Evolutionary conservation across 208 protist species (phyloP), one percentile per base, ranked within the genome.

Genomic region (Trypanosoma cruzi): DNA sequence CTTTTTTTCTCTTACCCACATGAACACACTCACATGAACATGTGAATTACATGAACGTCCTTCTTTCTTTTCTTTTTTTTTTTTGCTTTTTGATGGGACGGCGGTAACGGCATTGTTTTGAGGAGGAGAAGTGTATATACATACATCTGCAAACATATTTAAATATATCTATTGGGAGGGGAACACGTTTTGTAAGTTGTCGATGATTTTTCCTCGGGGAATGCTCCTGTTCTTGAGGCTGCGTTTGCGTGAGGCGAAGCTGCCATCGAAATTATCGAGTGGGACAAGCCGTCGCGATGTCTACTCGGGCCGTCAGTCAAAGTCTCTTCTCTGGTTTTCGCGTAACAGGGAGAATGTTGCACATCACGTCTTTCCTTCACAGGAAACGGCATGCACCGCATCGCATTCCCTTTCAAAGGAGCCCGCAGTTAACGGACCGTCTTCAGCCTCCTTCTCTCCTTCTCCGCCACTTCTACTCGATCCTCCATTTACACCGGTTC

Each of bases 401-500:
- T 42, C 26, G 24, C 13, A n/a, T 22, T 10, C 8, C 32, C 28
- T 4, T 37, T 6, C 44, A 22, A 37, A 14, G 20, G 2, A 24
- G 6, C 8, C 44, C 22, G 0, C 44, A 2, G 37, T 28, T 26
- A 18, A 20, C 26, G 31, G 6, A 31, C n/a, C 4, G 28, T 26
- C 7, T n/a, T n/a, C n/a, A n/a, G n/a, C n/a, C 8, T 31, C 14
- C 11, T 57, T 31, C 13, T 31, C 46, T 1, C 20, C 6, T 3
- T 24, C 57, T 20, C 65, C 76, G 16, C 68, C 78, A 36, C 50
- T 83, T 8, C 18, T 75, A 14, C 69, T 90, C 5, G 81, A 90
- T 56, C 76, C 80, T 13, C 84, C 84, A 32, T 90, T 87, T 58
- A 83, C 81, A 0, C 71, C 73, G 7, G 69, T 90, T 10, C 22